Evolutionary conservation across 352 stramenopile species (phyloP).

Genomic region (Bremia lactucae): DNA sequence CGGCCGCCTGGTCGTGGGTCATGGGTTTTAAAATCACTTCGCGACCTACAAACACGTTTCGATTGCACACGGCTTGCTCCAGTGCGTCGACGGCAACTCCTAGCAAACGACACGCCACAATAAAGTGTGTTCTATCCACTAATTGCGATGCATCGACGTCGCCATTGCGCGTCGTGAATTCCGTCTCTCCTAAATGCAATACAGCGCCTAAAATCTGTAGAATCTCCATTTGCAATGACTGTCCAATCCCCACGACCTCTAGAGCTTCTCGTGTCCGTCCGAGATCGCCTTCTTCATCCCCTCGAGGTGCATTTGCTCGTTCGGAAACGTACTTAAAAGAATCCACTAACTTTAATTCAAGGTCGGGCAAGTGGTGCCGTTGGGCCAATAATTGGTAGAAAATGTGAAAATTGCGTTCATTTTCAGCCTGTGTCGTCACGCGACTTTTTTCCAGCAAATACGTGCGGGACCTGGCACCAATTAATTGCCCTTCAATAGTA

Average conservation of each 20-base stretch:
- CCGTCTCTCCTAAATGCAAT: constrained; percentile 88
- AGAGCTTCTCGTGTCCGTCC: constrained; percentile 76
- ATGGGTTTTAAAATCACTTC: constrained; percentile 78
- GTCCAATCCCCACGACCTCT: constrained; percentile 79
- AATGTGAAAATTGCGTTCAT: constrained; percentile 91
- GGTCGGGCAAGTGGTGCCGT: constrained; percentile 41
- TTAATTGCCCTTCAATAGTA: constrained; percentile 52
- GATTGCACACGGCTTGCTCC: constrained; percentile 63
- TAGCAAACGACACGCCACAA: constrained; percentile 43
- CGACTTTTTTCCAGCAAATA: constrained; percentile 91
- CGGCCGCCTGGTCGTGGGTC: constrained; percentile 69
- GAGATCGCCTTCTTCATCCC: constrained; percentile 53
- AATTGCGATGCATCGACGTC: constrained; percentile 72
- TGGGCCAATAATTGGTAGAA: constrained; percentile 88
- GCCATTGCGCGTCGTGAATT: constrained; percentile 63
- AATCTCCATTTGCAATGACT: constrained; percentile 77
- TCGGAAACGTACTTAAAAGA: constrained; percentile 65
- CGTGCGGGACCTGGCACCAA: constrained; percentile 74
- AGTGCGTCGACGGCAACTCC: constrained; percentile 44
- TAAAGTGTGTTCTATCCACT: constrained; percentile 44
- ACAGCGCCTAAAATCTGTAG: constrained; percentile 84
- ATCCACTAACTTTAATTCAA: constrained; percentile 33
- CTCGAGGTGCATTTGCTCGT: constrained; percentile 14
- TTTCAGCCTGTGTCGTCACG: constrained; percentile 70
- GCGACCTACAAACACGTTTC: constrained; percentile 73